Evolutionary conservation across 768 basidiomycete genomes (phyloP), one percentile per base, ranked within the genome.

Genomic region (Strobilomyces confusus): DNA sequence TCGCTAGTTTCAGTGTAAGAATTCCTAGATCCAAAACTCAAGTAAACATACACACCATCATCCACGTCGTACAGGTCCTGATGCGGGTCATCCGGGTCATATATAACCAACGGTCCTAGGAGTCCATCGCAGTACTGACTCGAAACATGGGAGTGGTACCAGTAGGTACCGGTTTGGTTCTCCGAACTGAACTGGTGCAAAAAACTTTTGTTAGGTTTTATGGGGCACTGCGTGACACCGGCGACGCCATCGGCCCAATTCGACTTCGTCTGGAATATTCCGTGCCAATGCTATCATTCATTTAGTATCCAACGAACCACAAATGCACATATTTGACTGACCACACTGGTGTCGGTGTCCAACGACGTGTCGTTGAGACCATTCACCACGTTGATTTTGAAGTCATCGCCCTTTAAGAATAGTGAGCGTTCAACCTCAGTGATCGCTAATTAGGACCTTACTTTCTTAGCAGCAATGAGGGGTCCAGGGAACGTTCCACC

Each of bases 361-460:
- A 83, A 80, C 0, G 75, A 68, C 1, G 63, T 63, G 32, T 82
- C 77, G 2, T 64, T 71, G 25, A 82, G 64, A n/a, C 58, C 20
- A 52, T 83, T 75, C 9, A 72, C 57, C 20, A 83, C 78, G 37
- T 79, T 77, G 34, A 83, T 58, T 25, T 54, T 50, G 53, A 79
- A 74, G 30, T 56, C 49, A 38, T 73, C 67, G 4, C 76, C 75
- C 65, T 67, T 44, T 6, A 66, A 71, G 41, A 22, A 17, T 38
- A 38, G 38, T 15, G 17, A 37, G 36, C 3, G 9, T 17, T 38
- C 42, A 48, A 14, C 5, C 22, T 12, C 9, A 1, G 12, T 15
- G 38, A n/a, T 22, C 14, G 15, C n/a, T 7, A 14, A 47, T 9
- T 7, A 30, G 23, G 20, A 0, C 17, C 8, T 30, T 37, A 63